Evolutionary conservation across 306 rosid species (phyloP).

Genomic region (Cicer judaicum): DNA sequence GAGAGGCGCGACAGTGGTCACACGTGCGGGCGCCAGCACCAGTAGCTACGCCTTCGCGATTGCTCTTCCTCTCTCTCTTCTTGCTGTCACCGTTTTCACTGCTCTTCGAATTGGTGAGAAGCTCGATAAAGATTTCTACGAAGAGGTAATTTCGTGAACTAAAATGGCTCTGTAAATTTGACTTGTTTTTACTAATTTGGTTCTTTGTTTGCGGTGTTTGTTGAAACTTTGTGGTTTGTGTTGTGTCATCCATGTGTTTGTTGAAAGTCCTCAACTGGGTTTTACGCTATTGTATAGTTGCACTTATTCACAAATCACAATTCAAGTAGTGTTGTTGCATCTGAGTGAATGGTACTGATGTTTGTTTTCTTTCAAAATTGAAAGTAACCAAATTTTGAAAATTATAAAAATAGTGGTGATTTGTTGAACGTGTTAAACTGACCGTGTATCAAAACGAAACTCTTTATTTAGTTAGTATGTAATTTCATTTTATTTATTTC

Average conservation of each 20-base stretch:
- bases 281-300: not conserved
- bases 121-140: conserved; percentile 72
- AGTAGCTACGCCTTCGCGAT: conserved; percentile 65
- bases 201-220: not conserved
- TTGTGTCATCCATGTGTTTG: conserved; percentile 37
- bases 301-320: not conserved
- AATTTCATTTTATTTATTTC: too few species aligned
- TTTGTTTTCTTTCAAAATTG: not conserved
- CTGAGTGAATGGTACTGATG: not conserved
- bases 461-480: too few species aligned
- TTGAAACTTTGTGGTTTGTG: not conserved
- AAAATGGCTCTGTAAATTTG: not conserved
- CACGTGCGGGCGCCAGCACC: conserved; percentile 71
- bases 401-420: too few species aligned
- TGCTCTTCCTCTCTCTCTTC: conserved; percentile 68
- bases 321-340: not conserved
- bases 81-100: conserved; percentile 64
- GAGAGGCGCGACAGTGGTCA: conserved; percentile 50
- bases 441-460: too few species aligned
- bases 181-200: too few species aligned
- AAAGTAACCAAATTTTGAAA: not conserved
- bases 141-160: conserved; percentile 59
- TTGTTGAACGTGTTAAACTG: too few species aligned
- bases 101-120: conserved; percentile 64
- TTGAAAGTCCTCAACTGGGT: conserved; percentile 26